Evolutionary conservation across 1,284 basidiomycete species (phyloP), one percentile per base, ranked within the genome.

Genomic region (Melampsora allii-populina): DNA sequence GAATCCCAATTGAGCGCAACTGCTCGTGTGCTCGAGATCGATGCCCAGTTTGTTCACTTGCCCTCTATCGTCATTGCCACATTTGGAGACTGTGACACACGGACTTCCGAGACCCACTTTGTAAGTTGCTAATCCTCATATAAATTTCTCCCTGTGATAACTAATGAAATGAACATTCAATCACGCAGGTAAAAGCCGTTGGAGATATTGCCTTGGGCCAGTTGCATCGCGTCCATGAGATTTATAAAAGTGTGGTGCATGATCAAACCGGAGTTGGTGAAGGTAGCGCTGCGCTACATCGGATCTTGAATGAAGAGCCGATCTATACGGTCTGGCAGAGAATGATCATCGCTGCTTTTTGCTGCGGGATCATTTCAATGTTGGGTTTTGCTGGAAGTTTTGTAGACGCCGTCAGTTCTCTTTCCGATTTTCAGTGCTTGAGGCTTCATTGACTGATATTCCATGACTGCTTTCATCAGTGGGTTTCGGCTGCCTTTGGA

Each of bases 371-470:
- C 77, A 90, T 93, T 76, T 91, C 89, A 78, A 88, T 87, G 24
- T 83, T 92, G 33, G 88, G 89, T 0, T 94, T 94, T 79, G 89
- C 89, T 14, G 91, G 92, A 0, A 90, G 89, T 60, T 83, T 91
- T 68, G 80, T 90, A 64, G 92, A 94, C 78, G 90, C 91, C 21
- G 69, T 73, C 21, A 73, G 33, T 59, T 31, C n/a, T 61, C 27
- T n/a, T 10, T 5, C 27, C 5, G 27, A 56, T 9, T 56, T 10
- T 56, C n/a, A 24, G 12, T 2, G 10, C 5, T 12, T 56, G 2
- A 56, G 24, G 27, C 5, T 10, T 56, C 50, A 17, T 14, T 56
- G 50, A 56, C 50, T 56, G 50, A 56, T 29, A 0, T 14, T 56
- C 21, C 50, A 56, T 56, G n/a, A 0, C 3, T 4, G 42, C 3